Evolutionary conservation across 495 filamentous ascomycete species (phyloP).

Genomic region (Melanomma pulvis-pyrius): DNA sequence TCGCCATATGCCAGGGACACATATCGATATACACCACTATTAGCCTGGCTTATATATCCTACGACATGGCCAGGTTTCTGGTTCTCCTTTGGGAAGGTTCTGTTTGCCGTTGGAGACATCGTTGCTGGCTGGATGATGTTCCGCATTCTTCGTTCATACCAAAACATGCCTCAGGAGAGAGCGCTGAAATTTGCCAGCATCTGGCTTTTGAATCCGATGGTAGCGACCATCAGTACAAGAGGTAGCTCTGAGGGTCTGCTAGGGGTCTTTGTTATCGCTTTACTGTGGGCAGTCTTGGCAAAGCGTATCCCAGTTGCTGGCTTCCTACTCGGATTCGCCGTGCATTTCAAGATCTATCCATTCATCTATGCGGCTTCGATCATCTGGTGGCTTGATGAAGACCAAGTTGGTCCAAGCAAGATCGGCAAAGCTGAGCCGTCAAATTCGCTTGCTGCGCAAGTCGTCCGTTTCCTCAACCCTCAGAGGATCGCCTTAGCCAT

Average conservation of each 20-base stretch:
- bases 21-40: conserved; percentile 92
- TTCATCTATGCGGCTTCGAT: conserved; percentile 90
- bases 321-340: conserved; percentile 74
- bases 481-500: conserved; percentile 63
- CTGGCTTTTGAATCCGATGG: conserved; percentile 97
- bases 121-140: conserved; percentile 85
- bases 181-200: conserved; percentile 77
- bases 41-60: conserved; percentile 87
- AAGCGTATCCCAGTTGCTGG: conserved; percentile 67
- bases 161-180: conserved; percentile 52
- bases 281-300: conserved; percentile 78
- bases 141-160: conserved; percentile 55
- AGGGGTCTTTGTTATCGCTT: conserved; percentile 74
- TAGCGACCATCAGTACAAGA: conserved; percentile 90
- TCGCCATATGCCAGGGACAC: conserved; percentile 89
- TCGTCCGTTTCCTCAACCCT: conserved; percentile 62
- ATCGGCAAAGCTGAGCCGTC: neutral
- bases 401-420: conserved; percentile 38
- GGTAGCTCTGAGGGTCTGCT: conserved; percentile 92
- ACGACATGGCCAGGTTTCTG: conserved; percentile 65
- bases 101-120: conserved; percentile 83
- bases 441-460: neutral
- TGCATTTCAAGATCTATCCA: conserved; percentile 98
- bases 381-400: conserved; percentile 80
- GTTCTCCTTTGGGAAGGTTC: conserved; percentile 85